phyloP scores from a whole-genome alignment of 2,329 filamentous ascomycete genomes.

The Achaetomium macrosporum region DNA sequence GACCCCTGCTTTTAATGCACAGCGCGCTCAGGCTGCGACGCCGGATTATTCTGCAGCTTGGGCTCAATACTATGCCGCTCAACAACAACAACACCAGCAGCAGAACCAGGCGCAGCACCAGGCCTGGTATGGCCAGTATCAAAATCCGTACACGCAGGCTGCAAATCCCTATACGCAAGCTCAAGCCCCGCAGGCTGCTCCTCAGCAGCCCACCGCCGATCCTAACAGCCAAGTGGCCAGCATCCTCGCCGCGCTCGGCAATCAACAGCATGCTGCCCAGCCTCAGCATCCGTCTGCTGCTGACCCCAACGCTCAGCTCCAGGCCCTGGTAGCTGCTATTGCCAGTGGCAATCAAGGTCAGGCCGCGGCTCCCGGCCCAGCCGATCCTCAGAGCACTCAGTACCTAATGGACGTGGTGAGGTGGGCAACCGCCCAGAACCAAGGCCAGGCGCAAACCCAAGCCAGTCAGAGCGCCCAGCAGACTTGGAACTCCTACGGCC shows the following conservation, averaged over 20 bases:
- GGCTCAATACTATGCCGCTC: constrained; percentile 38
- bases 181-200: constrained; percentile 10
- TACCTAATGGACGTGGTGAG: constrained; percentile 20
- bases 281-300: constrained; percentile 10
- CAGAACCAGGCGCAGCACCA: constrained; percentile 7
- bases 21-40: constrained; percentile 20
- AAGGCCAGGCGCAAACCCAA: constrained; percentile 4
- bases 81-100: constrained; percentile 22
- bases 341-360: constrained; percentile 7
- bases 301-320: constrained; percentile 15
- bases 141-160: constrained; percentile 16
- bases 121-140: constrained; percentile 28
- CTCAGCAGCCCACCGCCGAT: constrained; percentile 19
- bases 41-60: constrained; percentile 32
- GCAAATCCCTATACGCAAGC: constrained; percentile 34
- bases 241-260: constrained; percentile 20
- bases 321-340: constrained; percentile 19
- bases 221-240: constrained; percentile 14
- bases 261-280: constrained; percentile 12
- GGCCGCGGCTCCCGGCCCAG: neutral
- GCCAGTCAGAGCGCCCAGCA: constrained; percentile 3
- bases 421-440: constrained; percentile 11
- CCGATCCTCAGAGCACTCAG: constrained; percentile 17
- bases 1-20: neutral
- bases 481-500: constrained; percentile 15